Base-by-base conservation (phyloP, 768 basidiomycete genomes). In the Cystobasidium tubakii region DNA sequence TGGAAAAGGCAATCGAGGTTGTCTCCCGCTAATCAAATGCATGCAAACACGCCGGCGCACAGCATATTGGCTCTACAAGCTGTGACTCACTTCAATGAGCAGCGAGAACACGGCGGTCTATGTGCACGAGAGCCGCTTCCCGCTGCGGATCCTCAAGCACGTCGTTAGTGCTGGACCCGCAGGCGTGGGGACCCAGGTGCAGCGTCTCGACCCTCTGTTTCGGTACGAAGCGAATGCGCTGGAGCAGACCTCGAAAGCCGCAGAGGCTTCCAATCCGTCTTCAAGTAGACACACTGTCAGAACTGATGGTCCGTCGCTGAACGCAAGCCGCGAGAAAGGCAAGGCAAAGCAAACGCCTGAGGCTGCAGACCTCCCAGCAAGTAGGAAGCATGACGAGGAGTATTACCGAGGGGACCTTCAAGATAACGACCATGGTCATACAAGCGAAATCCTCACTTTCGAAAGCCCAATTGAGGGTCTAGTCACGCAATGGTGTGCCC, bases 371-470 rank as follows among this genome's bases (percentile, higher is more conserved):
- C 4, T 6, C 17, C 12, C 4, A 53, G 31, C 42, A 31, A 33
- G 66, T 21, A 29, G 27, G 19, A 19, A 17, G 23, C 29, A 33
- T 36, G n/a, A n/a, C 19, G 42, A 31, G 9, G 29, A 44, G 42
- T 17, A 55, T 10, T n/a, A 23, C 31, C 1, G 25, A 21, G 50
- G 25, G 1, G 39, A 23, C 6, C 27, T 13, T 36, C 31, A 9
- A 27, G 29, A 29, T 10, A 53, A 70, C 19, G 71, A 76, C 43
- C 76, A 76, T 42, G 70, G 70, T 7, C 75, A 44, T 29, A 89
- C 90, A 81, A 85, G 86, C 73, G 86, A 90, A 74, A 90, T 91
- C 80, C 91, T 91, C 73, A 90, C 89, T 43, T 98, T 92, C 92
- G 94, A 97, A 80, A 87, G 87, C 66, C 85, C 90, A 36, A 84